Evolutionary conservation across 2,329 filamentous ascomycete genomes (phyloP), one percentile per base, ranked within the genome.

Genomic region (Rosellinia necatrix): DNA sequence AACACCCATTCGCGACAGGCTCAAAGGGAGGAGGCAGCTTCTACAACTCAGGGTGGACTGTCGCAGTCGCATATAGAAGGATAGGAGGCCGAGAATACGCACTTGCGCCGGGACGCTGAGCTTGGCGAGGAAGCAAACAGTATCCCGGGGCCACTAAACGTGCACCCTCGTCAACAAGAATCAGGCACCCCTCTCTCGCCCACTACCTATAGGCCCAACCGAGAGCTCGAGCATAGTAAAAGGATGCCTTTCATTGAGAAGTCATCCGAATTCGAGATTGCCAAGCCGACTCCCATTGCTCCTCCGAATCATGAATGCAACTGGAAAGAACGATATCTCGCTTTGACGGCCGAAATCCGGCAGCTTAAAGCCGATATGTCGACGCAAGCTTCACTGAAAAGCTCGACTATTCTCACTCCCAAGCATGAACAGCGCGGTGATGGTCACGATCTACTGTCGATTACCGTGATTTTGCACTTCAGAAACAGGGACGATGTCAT

Each of bases 381-480:
- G 24, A 49, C 51, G 4, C 51, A 50, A 6, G 51, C 60, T 34
- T 64, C 65, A 1, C 57, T 60, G 2, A 41, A 50, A 17, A 52
- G 57, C 3, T 53, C 55, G 12, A 59, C 49, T 50, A 58, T 49
- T 32, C 43, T 56, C 9, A 62, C 70, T 35, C 51, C 64, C 13
- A 58, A 59, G 35, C 54, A 68, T 49, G 59, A 52, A 17, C 60
- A 68, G 19, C 64, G 67, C 6, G 71, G 72, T 30, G 71, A 71
- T 13, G 73, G 77, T 21, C 60, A 77, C 41, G 75, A 74, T 13
- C 75, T 82, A 25, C 73, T 79, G 55, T 78, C 78, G 9, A 64
- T 82, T 48, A 82, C 79, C 5, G 77, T 81, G 56, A 75, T 81
- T 42, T 70, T 83, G 67, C 80, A 81, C 66, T 68, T 79, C 63